phyloP scores from a whole-genome alignment of 805 yeast species.

The Scheffersomyces lignosus region DNA sequence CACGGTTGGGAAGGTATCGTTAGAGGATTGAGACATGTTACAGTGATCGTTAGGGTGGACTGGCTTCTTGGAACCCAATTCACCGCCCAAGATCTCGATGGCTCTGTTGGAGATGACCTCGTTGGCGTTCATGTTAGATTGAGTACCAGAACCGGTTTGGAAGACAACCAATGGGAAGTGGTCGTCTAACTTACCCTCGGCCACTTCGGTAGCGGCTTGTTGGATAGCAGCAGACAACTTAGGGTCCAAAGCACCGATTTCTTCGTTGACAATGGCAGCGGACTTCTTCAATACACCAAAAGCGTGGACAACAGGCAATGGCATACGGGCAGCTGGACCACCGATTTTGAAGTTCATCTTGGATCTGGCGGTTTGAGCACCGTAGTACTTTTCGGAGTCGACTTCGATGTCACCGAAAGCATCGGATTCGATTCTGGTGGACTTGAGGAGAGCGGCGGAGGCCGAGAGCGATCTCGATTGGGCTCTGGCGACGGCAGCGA shows the following conservation, averaged over 20 bases:
- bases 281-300: slow-evolving; percentile 94
- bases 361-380: slow-evolving; percentile 97
- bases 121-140: slow-evolving; percentile 98
- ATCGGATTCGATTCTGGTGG: slow-evolving; percentile 78
- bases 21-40: slow-evolving; percentile 97
- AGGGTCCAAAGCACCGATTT: slow-evolving; percentile 79
- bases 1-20: slow-evolving; percentile 98
- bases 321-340: slow-evolving; percentile 86
- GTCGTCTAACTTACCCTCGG: slow-evolving; percentile 85
- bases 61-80: slow-evolving; percentile 85
- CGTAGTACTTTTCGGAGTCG: slow-evolving; percentile 86
- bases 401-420: slow-evolving; percentile 98
- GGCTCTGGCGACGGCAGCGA: slow-evolving; percentile 6
- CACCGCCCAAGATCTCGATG: slow-evolving; percentile 92
- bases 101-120: slow-evolving; percentile 99
- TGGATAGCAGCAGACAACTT: slow-evolving; percentile 81
- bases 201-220: slow-evolving; percentile 93
- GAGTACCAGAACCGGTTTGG: slow-evolving; percentile 99
- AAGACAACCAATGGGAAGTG: slow-evolving; percentile 98
- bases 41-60: slow-evolving; percentile 99
- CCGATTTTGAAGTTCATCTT: slow-evolving; percentile 94
- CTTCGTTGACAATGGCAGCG: slow-evolving; percentile 86
- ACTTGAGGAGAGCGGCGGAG: slow-evolving; percentile 12
- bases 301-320: slow-evolving; percentile 85
- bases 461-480: slow-evolving; percentile 30